Base-by-base conservation (phyloP, 2,329 filamentous ascomycete species). In the Alternaria gansuensis region DNA sequence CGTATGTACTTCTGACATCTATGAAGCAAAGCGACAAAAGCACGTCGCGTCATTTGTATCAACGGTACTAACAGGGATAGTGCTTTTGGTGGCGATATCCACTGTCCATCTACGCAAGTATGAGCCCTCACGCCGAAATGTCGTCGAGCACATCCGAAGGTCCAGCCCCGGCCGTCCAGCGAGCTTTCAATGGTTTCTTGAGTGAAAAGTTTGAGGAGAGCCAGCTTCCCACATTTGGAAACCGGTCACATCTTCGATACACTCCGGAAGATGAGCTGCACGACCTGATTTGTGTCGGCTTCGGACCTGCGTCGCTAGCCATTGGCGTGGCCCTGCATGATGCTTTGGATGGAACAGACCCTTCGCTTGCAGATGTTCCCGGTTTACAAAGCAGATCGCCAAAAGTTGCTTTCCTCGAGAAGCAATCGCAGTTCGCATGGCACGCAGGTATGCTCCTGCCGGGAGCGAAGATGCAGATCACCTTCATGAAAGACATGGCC, bases 391-490 rank as follows among this genome's bases (percentile, higher is more conserved):
- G 69, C 54, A 71, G 75, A 57, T 67, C 78, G 43, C 90, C 92
- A 46, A 92, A 90, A 75, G 88, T 96, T 3, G 85, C 91, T 43
- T 98, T 97, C 78, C 80, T 98, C 24, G 94, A 98, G 82, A 90
- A 91, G 77, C 94, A 98, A 79, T 73, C 82, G 31, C 81, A 84
- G 46, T 98, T 98, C 74, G 87, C 90, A 58, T 98, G 94, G 94
- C 94, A 98, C 78, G 88, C 92, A 0, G 94, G 94, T 59, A 98
- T 98, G 94, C 87, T 97, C 59, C 85, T 98, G 3, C 92, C 93
- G 0, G 93, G 93, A 5, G 91, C 93, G 51, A 93, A 90, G 80
- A 98, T 98, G 94, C 94, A 98, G 76, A 98, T 98, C 69, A 96
- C 92, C 9, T 98, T 97, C 81, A 85, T 98, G 81, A 98, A 98